Base-by-base conservation (phyloP, 2,329 filamentous ascomycete species). In the Stemphylium lycopersici region DNA sequence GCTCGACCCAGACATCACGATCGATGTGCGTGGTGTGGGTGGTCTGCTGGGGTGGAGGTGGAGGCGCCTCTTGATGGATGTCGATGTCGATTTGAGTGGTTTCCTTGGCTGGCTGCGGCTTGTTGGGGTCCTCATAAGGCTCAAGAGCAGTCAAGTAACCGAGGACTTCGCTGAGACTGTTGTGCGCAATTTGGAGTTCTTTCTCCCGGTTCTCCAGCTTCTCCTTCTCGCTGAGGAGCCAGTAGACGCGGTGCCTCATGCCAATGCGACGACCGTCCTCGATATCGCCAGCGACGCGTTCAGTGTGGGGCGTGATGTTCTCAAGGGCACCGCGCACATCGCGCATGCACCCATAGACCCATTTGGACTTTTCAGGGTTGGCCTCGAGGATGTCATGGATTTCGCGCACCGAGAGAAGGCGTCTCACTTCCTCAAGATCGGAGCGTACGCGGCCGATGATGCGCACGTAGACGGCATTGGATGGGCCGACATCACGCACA, bases 211-310 rank as follows among this genome's bases (percentile, higher is more conserved):
- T 71, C 59, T 73, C 67, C 54, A 75, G 59, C 65, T 76, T 76
- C 61, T 76, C 72, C 65, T 73, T 70, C 58, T 76, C 72, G 66
- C 72, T 73, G 54, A 76, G 53, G 42, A 75, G 63, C 74, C 74
- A 76, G 62, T 69, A 68, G 31, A 76, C 55, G 26, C 74, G 66
- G 59, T 75, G 71, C 38, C 70, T 59, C 22, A 76, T 43, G n/a
- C 73, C 72, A 29, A 76, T 58, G n/a, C 72, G 62, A 39, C 69
- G 67, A 22, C 74, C 73, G 8, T 66, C 67, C 22, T 74, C 66
- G 41, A 72, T 52, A 48, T 76, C 74, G 26, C 65, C 54, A 39
- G 52, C 67, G 15, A 76, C 74, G 44, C 72, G 69, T 56, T 74
- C 68, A 2, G 72, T 75, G 53, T 72, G 70, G 16, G 70, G 72